Conservation (phyloP, 768 basidiomycete genomes). For the Leccinellum albellum region DNA sequence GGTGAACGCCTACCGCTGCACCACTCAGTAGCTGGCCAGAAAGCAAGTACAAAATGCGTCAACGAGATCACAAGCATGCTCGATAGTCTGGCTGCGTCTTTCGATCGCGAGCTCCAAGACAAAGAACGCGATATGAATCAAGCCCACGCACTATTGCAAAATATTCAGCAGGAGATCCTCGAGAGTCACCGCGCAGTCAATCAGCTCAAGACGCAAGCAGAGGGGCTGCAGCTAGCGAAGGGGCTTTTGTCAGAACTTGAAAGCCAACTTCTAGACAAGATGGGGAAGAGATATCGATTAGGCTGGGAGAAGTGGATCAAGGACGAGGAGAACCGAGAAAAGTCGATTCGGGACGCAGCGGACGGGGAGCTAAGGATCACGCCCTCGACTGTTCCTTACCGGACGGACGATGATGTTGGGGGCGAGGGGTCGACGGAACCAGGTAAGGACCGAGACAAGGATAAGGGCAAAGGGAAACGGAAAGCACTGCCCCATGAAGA, state of each 20-base stretch:
- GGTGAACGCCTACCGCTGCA: slow-evolving; percentile 74
- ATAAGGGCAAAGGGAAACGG: slow-evolving; percentile 53
- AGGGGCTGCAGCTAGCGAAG: slow-evolving; percentile 59
- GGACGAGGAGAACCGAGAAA: slow-evolving; percentile 79
- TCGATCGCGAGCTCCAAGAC: slow-evolving; percentile 87
- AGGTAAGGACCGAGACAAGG: slow-evolving; percentile 41
- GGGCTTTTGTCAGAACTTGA: slow-evolving; percentile 59
- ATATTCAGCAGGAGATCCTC: slow-evolving; percentile 86
- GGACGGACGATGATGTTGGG: slow-evolving; percentile 44
- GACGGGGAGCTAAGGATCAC: slow-evolving; percentile 53
- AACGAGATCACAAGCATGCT: slow-evolving; percentile 84
- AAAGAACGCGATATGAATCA: slow-evolving; percentile 91
- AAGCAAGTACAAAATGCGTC: slow-evolving; percentile 79
- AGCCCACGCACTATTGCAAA: slow-evolving; percentile 78
- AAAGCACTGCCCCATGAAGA: slow-evolving; percentile 47
- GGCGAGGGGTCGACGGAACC: slow-evolving; percentile 35
- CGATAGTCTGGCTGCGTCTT: slow-evolving; percentile 82
- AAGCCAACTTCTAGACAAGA: slow-evolving; percentile 62
- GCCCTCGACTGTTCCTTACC: slow-evolving; percentile 42
- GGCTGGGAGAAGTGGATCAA: slow-evolving; percentile 95
- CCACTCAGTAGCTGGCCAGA: slow-evolving; percentile 80
- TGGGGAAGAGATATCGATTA: slow-evolving; percentile 75
- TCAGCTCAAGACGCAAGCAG: slow-evolving; percentile 66
- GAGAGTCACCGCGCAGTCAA: slow-evolving; percentile 76
- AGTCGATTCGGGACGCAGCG: slow-evolving; percentile 56